Evolutionary conservation across 2,329 filamentous ascomycete species (phyloP), one percentile per base, ranked within the genome.

Genomic region (Kalmusia sp.): DNA sequence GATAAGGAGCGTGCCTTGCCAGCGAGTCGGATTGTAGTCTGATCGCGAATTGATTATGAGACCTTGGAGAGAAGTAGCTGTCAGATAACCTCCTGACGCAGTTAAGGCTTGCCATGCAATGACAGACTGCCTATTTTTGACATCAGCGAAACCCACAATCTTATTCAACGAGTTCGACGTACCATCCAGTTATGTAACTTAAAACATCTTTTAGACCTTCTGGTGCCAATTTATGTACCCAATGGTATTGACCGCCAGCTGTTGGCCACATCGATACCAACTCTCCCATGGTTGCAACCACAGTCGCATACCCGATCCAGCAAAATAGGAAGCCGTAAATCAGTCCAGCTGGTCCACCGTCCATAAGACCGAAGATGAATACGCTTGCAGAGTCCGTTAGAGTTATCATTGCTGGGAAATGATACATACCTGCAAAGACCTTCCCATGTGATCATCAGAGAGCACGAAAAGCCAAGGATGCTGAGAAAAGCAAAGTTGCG

Each of bases 1-100:
- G 41, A 75, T 71, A 3, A 83, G 60, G 1, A 83, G 68, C 0
- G 80, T 82, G 1, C 72, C 77, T 33, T 83, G 80, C 78, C 79
- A 83, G 11, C 67, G 54, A 47, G 77, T 49, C 1, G 65, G 54
- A 1, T 59, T 38, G 54, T 80, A 79, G n/a, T 49, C 39, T 1
- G 60, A 53, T 9, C 76, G 52, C n/a, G 70, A 76, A 27, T 80
- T 63, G 31, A 66, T 59, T 1, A 67, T 43, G 4, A 69, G 55
- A 8, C 62, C 65, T 41, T 68, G 64, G 7, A 68, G 46, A 15
- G 57, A 22, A 0, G 63, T 65, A 4, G 58, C 64, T 7, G 54
- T 52, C 1, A 65, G 52, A 43, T 64, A 72, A 4, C 51, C 52
- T 1, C 47, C 58, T 1, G 54, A 49, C 12, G 70, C 74, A 55